Evolutionary conservation across 2,329 filamentous ascomycete species (phyloP), one percentile per base, ranked within the genome.

Genomic region (Huntiella abstrusa): DNA sequence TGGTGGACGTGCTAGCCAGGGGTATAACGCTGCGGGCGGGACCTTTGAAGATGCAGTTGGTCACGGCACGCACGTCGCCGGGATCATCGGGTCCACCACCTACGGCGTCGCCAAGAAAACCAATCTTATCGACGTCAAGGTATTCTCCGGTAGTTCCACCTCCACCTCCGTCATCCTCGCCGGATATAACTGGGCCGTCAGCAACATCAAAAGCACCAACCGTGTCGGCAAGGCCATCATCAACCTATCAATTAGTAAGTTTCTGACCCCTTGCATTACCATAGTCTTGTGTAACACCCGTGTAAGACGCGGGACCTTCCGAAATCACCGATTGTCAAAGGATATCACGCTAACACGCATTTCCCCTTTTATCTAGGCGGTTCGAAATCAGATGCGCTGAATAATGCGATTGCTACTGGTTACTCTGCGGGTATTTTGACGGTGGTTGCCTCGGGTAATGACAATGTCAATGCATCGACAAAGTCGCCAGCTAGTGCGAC

Each of bases 321-420:
- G 22, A 28, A 28, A 4, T 28, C 6, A 10, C 8, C 22, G 8
- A 28, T 28, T 28, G 6, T 28, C 8, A 28, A 28, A 28, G 22
- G 10, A 16, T 39, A 17, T 17, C 15, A 19, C 19, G 37, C 19
- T 17, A 39, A 15, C 10, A 10, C 15, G 19, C 15, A 16, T 15
- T 15, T 11, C 2, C 10, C 8, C 19, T 15, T 17, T 39, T 5
- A 2, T 5, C 13, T 16, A 39, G 37, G 70, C 8, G 68, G 67
- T 1, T 47, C 54, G 17, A 56, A 54, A 47, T 69, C 66, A 0
- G 50, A 58, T 1, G 60, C 70, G 36, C 60, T 73, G 54, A 74
- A 74, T 62, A 55, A 54, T 34, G 68, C 69, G 39, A 62, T 74
- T 13, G 59, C 64, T 34, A 60, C 57, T 17, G 67, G 69, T 42